These are phyloP conservation scores for Eutrema japonicum DNA, from an alignment of 345 rosid species.

Conservation along the genomic window DNA sequence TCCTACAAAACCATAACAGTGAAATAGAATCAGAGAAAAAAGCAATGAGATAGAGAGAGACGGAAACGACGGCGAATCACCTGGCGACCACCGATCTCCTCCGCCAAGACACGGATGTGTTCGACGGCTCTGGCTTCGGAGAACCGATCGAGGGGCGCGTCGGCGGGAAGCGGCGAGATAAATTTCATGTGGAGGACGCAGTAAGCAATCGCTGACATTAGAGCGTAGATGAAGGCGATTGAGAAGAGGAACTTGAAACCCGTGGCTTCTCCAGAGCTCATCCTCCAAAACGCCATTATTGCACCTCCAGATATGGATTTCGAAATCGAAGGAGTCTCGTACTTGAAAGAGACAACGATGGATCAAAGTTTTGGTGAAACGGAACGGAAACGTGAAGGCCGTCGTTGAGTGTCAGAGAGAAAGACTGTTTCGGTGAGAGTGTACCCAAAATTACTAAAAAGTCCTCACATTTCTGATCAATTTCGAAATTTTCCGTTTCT, in stretches of 20 bases:
- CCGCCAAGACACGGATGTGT: constrained; percentile 75
- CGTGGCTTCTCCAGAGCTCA: constrained; percentile 58
- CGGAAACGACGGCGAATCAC: constrained; percentile 49
- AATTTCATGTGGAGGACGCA: constrained; percentile 64
- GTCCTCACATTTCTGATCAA: not conserved
- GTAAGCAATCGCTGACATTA: constrained; percentile 68
- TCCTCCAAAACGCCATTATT: constrained; percentile 56
- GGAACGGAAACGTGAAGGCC: constrained; percentile 15
- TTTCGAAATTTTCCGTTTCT: not conserved
- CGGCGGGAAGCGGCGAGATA: constrained; percentile 64
- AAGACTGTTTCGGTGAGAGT: constrained; percentile 9
- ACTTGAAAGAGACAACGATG: constrained; percentile 19
- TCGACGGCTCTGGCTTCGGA: constrained; percentile 91
- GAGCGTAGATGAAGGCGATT: constrained; percentile 59
- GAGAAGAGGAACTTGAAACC: constrained; percentile 68
- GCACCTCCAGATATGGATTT: not conserved
- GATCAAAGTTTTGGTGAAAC: constrained; percentile 20
- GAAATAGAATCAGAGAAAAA: not conserved
- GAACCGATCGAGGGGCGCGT: constrained; percentile 91
- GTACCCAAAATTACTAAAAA: not conserved
- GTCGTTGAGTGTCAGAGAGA: constrained; percentile 2
- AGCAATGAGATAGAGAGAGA: not conserved
- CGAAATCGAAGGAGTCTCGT: constrained; percentile 22
- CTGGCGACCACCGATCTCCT: constrained; percentile 87
- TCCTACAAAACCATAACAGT: constrained; percentile 56